These are phyloP conservation scores for Microcos paniculata DNA, from an alignment of 345 rosid genomes.

Conservation along the genomic window DNA sequence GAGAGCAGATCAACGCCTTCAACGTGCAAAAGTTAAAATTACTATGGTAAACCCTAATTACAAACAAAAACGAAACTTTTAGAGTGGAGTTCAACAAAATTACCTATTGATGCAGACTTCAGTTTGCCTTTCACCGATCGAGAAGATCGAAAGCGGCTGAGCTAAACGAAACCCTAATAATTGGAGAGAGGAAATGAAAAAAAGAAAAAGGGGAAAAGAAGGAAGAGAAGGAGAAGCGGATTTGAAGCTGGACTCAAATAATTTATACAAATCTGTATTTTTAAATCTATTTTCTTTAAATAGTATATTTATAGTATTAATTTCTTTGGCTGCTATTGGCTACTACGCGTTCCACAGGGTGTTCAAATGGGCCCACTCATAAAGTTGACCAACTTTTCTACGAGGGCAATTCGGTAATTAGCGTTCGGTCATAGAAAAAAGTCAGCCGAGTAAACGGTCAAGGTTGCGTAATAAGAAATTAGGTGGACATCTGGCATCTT, in stretches of 20 bases:
- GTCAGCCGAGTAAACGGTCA: not conserved
- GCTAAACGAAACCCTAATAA: slow-evolving; percentile 35
- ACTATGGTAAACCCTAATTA: slow-evolving; percentile 2
- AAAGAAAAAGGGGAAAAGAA: slow-evolving; percentile 24
- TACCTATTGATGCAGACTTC: slow-evolving; percentile 20
- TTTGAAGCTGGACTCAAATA: slow-evolving; percentile 23
- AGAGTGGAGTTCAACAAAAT: slow-evolving; percentile 17
- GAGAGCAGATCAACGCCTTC: slow-evolving; percentile 14
- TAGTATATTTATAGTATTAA: not conserved
- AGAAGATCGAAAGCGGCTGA: slow-evolving; percentile 29
- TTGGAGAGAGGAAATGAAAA: slow-evolving; percentile 8
- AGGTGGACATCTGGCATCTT: not conserved
- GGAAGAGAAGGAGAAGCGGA: slow-evolving; percentile 22
- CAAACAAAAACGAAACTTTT: slow-evolving; percentile 9
- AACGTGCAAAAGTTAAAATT: slow-evolving; percentile 13
- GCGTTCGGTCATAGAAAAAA: not conserved
- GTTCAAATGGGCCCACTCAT: not conserved
- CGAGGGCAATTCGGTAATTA: not conserved
- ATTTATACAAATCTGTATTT: slow-evolving; percentile 7
- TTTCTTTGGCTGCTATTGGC: not conserved
- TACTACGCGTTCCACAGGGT: not conserved
- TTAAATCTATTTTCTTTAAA: not conserved
- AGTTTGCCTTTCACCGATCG: slow-evolving; percentile 26
- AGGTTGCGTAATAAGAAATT: not conserved
- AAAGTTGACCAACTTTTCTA: not conserved